Percentiles rank a stretch among this genome's conserved stretches.
Evolutionary conservation across 148 eudicot genomes (phyloP).

Genomic region (Chenopodium suecicum): DNA sequence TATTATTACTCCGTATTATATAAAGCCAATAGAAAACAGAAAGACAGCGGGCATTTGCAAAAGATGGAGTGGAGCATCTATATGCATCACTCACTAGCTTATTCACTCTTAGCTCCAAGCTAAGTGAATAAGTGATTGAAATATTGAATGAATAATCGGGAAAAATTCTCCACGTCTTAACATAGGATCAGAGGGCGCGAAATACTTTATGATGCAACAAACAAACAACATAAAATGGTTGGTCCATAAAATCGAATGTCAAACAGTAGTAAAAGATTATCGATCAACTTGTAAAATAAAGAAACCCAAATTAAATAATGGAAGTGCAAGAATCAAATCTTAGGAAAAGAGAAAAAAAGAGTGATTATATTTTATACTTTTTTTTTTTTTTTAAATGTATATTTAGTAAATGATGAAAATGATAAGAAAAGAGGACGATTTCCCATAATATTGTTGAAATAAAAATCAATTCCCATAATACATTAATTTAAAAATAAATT

Average conservation of each 20-base stretch:
- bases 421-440: not conserved
- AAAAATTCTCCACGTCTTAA: no score
- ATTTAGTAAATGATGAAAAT: not conserved
- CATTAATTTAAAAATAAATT: no score
- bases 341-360: not conserved
- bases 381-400: not conserved
- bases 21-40: no score
- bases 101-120: no score
- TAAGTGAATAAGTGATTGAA: no score
- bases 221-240: not conserved
- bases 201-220: not conserved
- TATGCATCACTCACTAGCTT: no score
- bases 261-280: not conserved
- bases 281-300: not conserved
- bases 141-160: no score
- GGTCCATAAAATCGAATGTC: constrained; percentile 7
- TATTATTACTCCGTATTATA: no score
- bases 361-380: not conserved
- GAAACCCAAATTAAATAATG: not conserved
- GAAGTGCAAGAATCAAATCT: constrained; percentile 13
- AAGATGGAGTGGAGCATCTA: no score
- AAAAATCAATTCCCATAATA: no score
- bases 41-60: no score
- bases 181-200: not conserved
- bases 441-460: no score